Base-by-base conservation (phyloP, 768 basidiomycete species). In the Pisolithus orientalis region DNA sequence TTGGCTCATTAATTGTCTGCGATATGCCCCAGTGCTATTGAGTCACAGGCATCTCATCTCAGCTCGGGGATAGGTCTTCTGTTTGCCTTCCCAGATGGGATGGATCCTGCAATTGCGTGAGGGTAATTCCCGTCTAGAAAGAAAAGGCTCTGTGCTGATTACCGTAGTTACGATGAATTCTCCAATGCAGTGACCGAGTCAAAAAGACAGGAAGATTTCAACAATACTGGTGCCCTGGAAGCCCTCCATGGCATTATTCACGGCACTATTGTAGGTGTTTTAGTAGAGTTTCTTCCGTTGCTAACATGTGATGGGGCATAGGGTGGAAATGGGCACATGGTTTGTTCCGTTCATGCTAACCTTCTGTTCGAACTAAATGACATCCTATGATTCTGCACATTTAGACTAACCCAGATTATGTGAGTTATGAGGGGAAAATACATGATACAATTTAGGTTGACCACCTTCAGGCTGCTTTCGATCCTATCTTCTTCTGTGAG, bases 291-390 rank as follows among this genome's bases (percentile, higher is more conserved):
- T 34, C 34, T 50, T 24, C 50, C 37, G 25, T 47, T 27, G 25
- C 47, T 28, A 49, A 11, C 6, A 16, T 29, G 39, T 11, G 34
- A 34, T 34, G 34, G 34, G 27, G 24, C 40, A 25, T 28, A 64
- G 62, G 62, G 62, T 11, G 61, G 64, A 2, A 64, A 65, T 27
- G 63, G 63, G 29, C 55, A 64, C 42, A 64, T 65, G 63, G 63
- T 64, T 40, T 21, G 61, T 59, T 5, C 5, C 37, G 32, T 27
- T 21, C n/a, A 11, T 16, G 21, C 39, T 10, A n/a, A 27, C 24
- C 27, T 4, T 13, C 2, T 14, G 29, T n/a, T 28, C 24, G 27
- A 14, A 5, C 7, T 46, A 59, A 31, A 55, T 24, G 28, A 10
- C 49, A n/a, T 37, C 29, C 39, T 17, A 7, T 45, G 38, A n/a